Evolutionary conservation across 306 rosid species (phyloP).

Genomic region (Quillaja saponaria): DNA sequence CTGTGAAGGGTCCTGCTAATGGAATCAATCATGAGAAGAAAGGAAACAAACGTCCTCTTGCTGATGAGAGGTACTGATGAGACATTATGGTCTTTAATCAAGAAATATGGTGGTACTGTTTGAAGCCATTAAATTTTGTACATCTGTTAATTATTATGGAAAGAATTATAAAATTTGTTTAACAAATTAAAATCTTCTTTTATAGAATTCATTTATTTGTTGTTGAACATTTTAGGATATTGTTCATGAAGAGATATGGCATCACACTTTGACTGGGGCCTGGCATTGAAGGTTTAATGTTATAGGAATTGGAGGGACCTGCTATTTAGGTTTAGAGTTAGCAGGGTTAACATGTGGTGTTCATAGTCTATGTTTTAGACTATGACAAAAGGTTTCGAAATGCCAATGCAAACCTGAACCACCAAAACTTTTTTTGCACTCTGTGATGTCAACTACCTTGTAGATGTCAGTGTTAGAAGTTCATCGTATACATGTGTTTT

Average conservation of each 20-base stretch:
- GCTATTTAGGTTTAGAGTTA: too few relatives aligned
- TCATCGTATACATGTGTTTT: background rate
- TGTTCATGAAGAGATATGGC: too few relatives aligned
- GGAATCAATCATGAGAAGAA: slow-evolving; percentile 54
- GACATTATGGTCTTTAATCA: background rate
- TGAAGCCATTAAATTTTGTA: background rate
- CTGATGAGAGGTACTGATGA: slow-evolving; percentile 48
- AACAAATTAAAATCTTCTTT: too few relatives aligned
- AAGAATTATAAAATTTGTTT: too few relatives aligned
- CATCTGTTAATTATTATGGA: background rate
- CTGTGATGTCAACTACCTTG: background rate
- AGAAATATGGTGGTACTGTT: background rate
- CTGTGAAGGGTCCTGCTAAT: slow-evolving; percentile 52
- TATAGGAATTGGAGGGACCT: too few relatives aligned
- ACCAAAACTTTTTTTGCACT: slow-evolving; percentile 1
- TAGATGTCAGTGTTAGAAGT: background rate
- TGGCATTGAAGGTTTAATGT: too few relatives aligned
- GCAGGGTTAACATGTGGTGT: too few relatives aligned
- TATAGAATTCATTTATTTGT: too few relatives aligned
- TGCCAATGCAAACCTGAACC: background rate
- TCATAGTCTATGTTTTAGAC: too few relatives aligned
- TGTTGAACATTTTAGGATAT: too few relatives aligned
- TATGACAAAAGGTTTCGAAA: background rate
- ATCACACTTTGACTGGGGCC: too few relatives aligned
- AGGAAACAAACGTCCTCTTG: slow-evolving; percentile 53